Conservation (phyloP, 2,329 filamentous ascomycete genomes). For the Colletotrichum camelliae region DNA sequence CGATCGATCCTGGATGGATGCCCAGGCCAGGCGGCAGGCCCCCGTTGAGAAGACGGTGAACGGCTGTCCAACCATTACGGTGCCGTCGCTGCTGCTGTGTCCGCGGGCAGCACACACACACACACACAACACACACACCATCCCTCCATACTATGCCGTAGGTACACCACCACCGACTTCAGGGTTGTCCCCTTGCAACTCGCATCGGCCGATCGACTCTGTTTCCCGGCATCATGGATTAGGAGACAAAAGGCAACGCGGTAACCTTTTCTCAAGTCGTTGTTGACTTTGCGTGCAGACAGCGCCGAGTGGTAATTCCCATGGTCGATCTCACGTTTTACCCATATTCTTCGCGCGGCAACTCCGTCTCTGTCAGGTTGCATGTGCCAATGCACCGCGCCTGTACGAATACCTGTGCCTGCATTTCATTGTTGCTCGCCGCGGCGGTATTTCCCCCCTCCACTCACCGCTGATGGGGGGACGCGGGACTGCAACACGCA, state of each 20-base stretch:
- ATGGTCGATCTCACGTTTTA: neutral
- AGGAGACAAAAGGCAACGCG: neutral
- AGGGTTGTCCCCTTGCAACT: conserved; percentile 10
- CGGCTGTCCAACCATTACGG: neutral
- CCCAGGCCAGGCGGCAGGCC: neutral
- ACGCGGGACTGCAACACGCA: neutral
- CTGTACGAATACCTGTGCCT: neutral
- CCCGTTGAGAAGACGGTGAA: neutral
- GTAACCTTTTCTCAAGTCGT: neutral
- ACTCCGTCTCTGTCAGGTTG: neutral
- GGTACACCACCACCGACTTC: neutral
- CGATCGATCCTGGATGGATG: neutral
- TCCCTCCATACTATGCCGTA: neutral
- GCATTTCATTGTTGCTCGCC: neutral
- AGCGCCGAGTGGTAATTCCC: neutral
- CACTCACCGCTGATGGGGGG: neutral
- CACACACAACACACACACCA: neutral
- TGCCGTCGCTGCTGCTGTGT: neutral
- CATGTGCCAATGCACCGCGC: neutral
- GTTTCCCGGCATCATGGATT: conserved; percentile 14
- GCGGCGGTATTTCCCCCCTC: neutral
- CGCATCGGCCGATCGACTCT: neutral
- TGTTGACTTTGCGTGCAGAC: neutral
- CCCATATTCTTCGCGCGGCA: neutral
- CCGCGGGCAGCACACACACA: neutral